A percentile compares a stretch with the other conserved stretches of the same genome.
These are phyloP conservation scores for Pythium phragmitis DNA, from an alignment of 352 stramenopile genomes.

Conservation along the genomic window DNA sequence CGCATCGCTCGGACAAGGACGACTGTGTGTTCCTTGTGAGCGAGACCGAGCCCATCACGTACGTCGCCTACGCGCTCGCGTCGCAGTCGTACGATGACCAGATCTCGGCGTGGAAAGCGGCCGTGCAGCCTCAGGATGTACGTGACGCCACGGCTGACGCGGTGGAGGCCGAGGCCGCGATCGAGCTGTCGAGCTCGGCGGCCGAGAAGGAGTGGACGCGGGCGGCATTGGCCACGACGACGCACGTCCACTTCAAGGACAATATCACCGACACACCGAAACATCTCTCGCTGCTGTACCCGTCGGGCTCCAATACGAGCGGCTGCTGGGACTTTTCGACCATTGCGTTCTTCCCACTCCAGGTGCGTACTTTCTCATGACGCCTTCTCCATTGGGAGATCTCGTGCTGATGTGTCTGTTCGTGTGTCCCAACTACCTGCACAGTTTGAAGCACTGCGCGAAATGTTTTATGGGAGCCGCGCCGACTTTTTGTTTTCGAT, in stretches of 20 bases:
- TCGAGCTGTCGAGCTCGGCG: constrained; percentile 9
- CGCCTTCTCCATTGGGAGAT: neutral
- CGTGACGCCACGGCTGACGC: neutral
- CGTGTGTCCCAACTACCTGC: neutral
- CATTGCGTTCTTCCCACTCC: constrained; percentile 74
- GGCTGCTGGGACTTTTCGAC: constrained; percentile 71
- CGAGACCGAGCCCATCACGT: constrained; percentile 92
- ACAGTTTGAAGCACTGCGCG: constrained; percentile 92
- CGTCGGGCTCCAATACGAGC: constrained; percentile 28
- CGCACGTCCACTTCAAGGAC: constrained; percentile 65
- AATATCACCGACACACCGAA: constrained; percentile 51
- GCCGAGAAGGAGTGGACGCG: constrained; percentile 69
- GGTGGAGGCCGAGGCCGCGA: neutral
- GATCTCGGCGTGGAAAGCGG: constrained; percentile 59
- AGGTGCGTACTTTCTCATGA: constrained; percentile 37
- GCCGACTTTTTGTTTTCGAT: constrained; percentile 81
- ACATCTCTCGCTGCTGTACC: constrained; percentile 56
- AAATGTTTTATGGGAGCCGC: constrained; percentile 81
- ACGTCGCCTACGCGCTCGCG: constrained; percentile 94
- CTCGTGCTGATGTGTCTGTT: neutral
- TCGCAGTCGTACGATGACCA: constrained; percentile 89
- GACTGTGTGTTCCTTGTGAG: constrained; percentile 89
- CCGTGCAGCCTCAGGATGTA: constrained; percentile 32
- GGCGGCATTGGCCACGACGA: constrained; percentile 46
- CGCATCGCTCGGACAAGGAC: constrained; percentile 78